Evolutionary conservation across 2,329 filamentous ascomycete genomes (phyloP).

Genomic region (Claviceps sp.): DNA sequence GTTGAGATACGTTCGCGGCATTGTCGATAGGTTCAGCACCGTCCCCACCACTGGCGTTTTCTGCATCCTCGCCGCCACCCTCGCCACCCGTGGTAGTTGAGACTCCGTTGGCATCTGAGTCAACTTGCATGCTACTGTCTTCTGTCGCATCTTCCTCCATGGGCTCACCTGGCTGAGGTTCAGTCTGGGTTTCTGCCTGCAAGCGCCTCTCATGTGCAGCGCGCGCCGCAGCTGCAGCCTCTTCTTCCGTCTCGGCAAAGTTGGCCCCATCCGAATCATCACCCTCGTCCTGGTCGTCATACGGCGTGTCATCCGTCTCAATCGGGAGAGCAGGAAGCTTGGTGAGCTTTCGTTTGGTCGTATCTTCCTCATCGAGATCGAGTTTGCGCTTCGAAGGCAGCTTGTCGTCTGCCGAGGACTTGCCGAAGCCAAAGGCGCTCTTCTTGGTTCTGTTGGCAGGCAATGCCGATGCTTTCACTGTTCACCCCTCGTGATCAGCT

Average conservation of each 20-base stretch:
- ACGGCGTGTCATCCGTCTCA: conserved; percentile 46
- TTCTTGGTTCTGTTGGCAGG: conserved; percentile 61
- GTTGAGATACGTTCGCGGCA: not conserved
- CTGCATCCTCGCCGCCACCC: not conserved
- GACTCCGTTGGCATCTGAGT: conserved; percentile 12
- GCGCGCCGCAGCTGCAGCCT: conserved; percentile 71
- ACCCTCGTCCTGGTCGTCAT: conserved; percentile 51
- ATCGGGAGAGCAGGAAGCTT: conserved; percentile 71
- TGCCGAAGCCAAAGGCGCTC: conserved; percentile 72
- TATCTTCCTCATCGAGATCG: conserved; percentile 80
- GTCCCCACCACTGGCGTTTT: conserved; percentile 5
- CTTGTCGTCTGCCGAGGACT: conserved; percentile 55
- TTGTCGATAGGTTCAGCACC: conserved; percentile 2
- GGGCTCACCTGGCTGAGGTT: conserved; percentile 30
- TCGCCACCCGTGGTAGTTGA: conserved; percentile 3
- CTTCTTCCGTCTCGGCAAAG: conserved; percentile 74
- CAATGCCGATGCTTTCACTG: conserved; percentile 35
- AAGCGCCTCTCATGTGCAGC: conserved; percentile 71
- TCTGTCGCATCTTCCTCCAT: conserved; percentile 18
- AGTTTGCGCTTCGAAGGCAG: conserved; percentile 58
- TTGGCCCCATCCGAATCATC: conserved; percentile 63
- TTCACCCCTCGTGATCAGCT: not conserved
- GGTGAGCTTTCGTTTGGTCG: conserved; percentile 74
- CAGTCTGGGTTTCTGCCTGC: conserved; percentile 34
- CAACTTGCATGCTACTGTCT: conserved; percentile 12